Conservation (phyloP, 2,329 filamentous ascomycete species). For the Penicillium sp. region DNA sequence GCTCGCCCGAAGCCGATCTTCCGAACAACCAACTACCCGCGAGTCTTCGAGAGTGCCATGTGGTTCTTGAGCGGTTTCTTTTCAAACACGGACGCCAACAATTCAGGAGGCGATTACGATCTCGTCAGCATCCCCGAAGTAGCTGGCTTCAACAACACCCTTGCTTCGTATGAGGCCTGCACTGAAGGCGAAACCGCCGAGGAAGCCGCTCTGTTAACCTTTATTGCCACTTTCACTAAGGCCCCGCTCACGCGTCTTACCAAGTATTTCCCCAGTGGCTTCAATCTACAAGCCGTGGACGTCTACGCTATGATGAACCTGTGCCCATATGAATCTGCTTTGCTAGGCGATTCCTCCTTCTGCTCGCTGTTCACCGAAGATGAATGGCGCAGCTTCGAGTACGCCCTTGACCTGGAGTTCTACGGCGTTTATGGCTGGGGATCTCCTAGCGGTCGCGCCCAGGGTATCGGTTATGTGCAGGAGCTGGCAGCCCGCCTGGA, state of each 20-base stretch:
- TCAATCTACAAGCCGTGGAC: conserved; percentile 52
- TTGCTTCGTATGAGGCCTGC: conserved; percentile 56
- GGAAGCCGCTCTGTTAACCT: conserved; percentile 27
- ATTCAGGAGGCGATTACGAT: conserved; percentile 34
- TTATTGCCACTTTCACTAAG: conserved; percentile 42
- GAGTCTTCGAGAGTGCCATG: conserved; percentile 53
- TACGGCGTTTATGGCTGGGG: conserved; percentile 49
- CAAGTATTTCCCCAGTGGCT: conserved; percentile 48
- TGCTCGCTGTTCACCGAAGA: conserved; percentile 56
- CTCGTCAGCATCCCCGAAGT: conserved; percentile 55
- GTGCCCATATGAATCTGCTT: conserved; percentile 56
- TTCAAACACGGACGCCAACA: conserved; percentile 26
- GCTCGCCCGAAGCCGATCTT: conserved; percentile 52
- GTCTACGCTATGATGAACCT: conserved; percentile 54
- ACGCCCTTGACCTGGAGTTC: conserved; percentile 54
- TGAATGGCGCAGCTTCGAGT: conserved; percentile 59
- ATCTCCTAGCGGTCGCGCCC: conserved; percentile 53
- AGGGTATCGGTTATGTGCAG: conserved; percentile 55
- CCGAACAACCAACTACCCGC: conserved; percentile 55
- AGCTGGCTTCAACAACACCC: conserved; percentile 54
- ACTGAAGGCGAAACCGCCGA: conserved; percentile 48
- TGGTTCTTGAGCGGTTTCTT: conserved; percentile 44
- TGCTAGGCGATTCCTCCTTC: conserved; percentile 54
- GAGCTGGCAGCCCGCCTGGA: conserved; percentile 53
- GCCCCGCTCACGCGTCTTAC: conserved; percentile 50